Conservation (phyloP, 1,284 basidiomycete genomes). For the Chiua sp. region DNA sequence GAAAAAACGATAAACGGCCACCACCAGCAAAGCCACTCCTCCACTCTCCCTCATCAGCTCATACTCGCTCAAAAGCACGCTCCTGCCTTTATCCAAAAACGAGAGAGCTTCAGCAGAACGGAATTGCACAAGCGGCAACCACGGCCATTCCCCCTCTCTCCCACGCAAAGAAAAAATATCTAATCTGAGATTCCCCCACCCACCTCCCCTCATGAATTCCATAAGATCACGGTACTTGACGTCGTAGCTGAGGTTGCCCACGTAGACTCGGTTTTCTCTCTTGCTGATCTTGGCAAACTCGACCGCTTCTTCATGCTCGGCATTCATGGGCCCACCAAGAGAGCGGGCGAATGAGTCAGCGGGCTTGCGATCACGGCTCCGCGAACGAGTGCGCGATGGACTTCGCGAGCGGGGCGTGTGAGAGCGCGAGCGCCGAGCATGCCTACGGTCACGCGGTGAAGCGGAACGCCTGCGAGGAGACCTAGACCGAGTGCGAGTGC, state of each 20-base stretch:
- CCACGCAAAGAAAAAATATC: slow-evolving; percentile 45
- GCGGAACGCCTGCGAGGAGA: slow-evolving; percentile 66
- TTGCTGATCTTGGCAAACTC: slow-evolving; percentile 94
- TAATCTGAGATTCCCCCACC: slow-evolving; percentile 76
- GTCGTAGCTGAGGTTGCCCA: slow-evolving; percentile 97
- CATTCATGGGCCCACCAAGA: slow-evolving; percentile 91
- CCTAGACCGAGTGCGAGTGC: slow-evolving; percentile 63
- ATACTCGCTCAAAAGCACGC: slow-evolving; percentile 40
- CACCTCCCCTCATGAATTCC: slow-evolving; percentile 99
- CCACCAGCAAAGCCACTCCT: slow-evolving; percentile 28
- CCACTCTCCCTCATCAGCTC: slow-evolving; percentile 39
- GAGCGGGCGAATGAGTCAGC: slow-evolving; percentile 75
- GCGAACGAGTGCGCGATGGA: slow-evolving; percentile 60
- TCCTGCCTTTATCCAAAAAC: slow-evolving; percentile 38
- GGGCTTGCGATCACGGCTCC: slow-evolving; percentile 66
- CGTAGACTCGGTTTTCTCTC: slow-evolving; percentile 97
- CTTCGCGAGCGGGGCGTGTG: slow-evolving; percentile 54
- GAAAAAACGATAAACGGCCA: slow-evolving; percentile 34
- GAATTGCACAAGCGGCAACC: slow-evolving; percentile 37
- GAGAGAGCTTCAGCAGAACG: slow-evolving; percentile 44
- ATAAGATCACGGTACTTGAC: slow-evolving; percentile 98
- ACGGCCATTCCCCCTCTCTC: slow-evolving; percentile 27
- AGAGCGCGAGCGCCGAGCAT: slow-evolving; percentile 58
- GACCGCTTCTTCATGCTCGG: slow-evolving; percentile 85
- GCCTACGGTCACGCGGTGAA: slow-evolving; percentile 57